Evolutionary conservation across 2,329 filamentous ascomycete genomes (phyloP).

Genomic region (Cladosporium sp.): DNA sequence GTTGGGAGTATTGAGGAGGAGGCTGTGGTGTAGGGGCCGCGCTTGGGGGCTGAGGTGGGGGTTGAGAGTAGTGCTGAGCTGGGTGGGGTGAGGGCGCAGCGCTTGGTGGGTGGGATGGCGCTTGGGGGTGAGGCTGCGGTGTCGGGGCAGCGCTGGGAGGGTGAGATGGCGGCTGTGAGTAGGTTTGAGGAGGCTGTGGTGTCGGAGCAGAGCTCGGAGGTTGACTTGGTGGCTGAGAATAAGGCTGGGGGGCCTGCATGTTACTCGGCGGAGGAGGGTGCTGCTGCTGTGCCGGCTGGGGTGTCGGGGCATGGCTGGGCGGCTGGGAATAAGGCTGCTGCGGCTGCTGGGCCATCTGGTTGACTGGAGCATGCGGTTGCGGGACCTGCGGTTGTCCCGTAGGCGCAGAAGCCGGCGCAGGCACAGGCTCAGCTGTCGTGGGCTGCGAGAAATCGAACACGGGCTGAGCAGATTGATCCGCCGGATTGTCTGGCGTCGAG

Average conservation of each 20-base stretch:
- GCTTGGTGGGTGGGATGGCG: slow-evolving; percentile 1
- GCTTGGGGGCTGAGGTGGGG: neutral
- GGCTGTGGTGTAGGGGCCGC: neutral
- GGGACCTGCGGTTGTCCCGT: neutral
- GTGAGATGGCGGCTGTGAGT: neutral
- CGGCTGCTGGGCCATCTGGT: neutral
- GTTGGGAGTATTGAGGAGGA: neutral
- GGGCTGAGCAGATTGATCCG: slow-evolving; percentile 1
- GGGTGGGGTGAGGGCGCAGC: neutral
- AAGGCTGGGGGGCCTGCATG: neutral
- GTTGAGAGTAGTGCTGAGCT: neutral
- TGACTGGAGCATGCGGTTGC: neutral
- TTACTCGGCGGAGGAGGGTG: neutral
- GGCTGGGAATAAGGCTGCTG: neutral
- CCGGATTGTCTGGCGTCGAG: slow-evolving; percentile 1
- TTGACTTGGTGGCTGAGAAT: neutral
- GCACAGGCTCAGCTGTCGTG: neutral
- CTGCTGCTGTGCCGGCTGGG: neutral
- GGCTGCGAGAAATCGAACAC: slow-evolving; percentile 8
- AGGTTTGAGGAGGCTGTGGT: neutral
- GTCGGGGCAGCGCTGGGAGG: neutral
- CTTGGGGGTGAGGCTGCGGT: neutral
- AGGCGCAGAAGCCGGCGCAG: neutral
- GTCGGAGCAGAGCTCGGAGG: neutral
- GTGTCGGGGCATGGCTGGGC: neutral